Base-by-base conservation (phyloP, 257 asterid species). In the Nyctanthes arbortristis region DNA sequence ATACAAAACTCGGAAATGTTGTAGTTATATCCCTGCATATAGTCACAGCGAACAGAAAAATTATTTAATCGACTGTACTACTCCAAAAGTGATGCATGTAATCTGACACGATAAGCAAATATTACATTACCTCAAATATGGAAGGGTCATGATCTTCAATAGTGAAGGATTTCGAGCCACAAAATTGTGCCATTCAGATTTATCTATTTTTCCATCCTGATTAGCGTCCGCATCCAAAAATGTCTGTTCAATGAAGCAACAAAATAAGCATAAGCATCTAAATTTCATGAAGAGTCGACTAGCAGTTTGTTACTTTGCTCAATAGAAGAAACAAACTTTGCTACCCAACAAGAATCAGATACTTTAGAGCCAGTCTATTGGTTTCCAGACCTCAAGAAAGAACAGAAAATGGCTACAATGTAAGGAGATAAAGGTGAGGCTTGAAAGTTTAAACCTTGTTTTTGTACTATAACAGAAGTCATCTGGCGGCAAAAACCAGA, bases 71-170 rank as follows among this genome's bases (percentile, higher is more conserved):
- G 35, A 49, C 24, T 1, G 13, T 8, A 40, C 4, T 14, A 20
- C 10, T 12, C 16, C n/a, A n/a, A 12, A 52, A 52, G 59, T 3
- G 30, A 61, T 59, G 24, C 9, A 32, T 9, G 22, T n/a, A 9
- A 35, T 12, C 29, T 25, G 16, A 29, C 18, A 34, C 45, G 66
- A 27, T 37, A 14, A 36, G 30, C 16, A 2, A 29, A 25, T 30
- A 33, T n/a, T 20, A 24, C 16, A 70, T 32, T 79, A 90, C 97
- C 96, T 94, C 77, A 91, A 73, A 81, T 94, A 91, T 36, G 89
- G 93, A 66, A 94, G 95, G 18, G 99, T 94, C 99, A 94, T 94
- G 64, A 91, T 91, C 85, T 91, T 94, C 78, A 94, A 64, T 75
- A 94, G 74, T 22, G 97, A 91, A 47, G 99, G 99, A 65, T 94